These are phyloP conservation scores for Pseudogymnoascus sp. DNA, from an alignment of 2,329 filamentous ascomycete species.

Conservation along the genomic window DNA sequence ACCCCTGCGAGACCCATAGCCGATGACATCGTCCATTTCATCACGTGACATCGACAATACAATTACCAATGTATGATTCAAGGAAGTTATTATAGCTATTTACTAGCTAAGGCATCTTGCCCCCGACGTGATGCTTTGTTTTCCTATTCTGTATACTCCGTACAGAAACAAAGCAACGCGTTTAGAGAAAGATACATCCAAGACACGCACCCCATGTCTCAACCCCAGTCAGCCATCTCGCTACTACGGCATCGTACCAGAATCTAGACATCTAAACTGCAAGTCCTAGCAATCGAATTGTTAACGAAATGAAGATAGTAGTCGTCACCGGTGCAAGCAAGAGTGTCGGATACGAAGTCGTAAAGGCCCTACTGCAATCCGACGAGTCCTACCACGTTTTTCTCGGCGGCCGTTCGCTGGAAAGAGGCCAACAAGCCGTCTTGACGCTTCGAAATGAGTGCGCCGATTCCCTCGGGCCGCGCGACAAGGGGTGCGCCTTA, in stretches of 20 bases:
- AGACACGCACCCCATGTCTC: too few species aligned
- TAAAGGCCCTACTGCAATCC: slow-evolving; percentile 33
- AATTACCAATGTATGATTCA: neutral
- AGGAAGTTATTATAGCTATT: neutral
- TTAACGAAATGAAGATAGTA: slow-evolving; percentile 19
- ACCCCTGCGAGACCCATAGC: slow-evolving; percentile 3
- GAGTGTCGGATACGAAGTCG: slow-evolving; percentile 37
- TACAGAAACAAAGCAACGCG: too few species aligned
- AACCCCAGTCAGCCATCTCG: too few species aligned
- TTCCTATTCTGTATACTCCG: too few species aligned
- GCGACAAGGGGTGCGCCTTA: too few species aligned
- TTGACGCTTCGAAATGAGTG: slow-evolving; percentile 20
- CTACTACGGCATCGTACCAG: neutral
- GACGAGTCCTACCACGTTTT: slow-evolving; percentile 34
- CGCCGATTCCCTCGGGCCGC: too few species aligned
- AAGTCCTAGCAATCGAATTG: too few species aligned
- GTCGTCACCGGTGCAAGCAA: slow-evolving; percentile 38
- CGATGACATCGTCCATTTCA: slow-evolving; percentile 6
- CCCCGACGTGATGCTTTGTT: too few species aligned
- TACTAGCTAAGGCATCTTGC: too few species aligned
- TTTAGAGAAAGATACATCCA: too few species aligned
- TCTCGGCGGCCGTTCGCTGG: slow-evolving; percentile 31
- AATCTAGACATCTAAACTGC: too few species aligned
- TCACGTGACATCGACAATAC: neutral
- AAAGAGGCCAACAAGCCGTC: slow-evolving; percentile 31